Evolutionary conservation across 345 rosid species (phyloP).

Genomic region (Cardamine resedifolia): DNA sequence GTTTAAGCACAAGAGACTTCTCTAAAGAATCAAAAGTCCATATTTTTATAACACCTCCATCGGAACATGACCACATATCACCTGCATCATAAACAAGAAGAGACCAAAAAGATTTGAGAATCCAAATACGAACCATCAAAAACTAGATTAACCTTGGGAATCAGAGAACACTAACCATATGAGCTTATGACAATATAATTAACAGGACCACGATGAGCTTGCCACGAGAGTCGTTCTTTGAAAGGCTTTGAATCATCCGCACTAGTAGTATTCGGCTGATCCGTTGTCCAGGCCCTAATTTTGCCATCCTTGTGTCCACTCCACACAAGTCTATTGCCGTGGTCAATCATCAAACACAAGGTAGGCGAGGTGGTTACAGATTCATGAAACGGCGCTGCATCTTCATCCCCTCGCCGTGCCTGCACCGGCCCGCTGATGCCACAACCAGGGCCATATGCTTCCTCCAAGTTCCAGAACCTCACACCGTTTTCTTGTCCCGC

Average conservation of each 20-base stretch:
- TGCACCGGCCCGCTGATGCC: constrained; percentile 47
- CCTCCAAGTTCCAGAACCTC: constrained; percentile 63
- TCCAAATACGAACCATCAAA: constrained; percentile 1
- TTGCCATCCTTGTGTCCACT: constrained; percentile 89
- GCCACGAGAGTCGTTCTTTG: constrained; percentile 84
- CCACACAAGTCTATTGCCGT: constrained; percentile 66
- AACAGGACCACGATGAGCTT: constrained; percentile 80
- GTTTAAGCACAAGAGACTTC: constrained; percentile 69
- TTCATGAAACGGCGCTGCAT: constrained; percentile 81
- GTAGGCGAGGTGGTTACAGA: constrained; percentile 61
- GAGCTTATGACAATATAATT: constrained; percentile 62
- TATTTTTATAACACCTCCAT: constrained; percentile 65
- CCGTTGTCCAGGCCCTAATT: constrained; percentile 81
- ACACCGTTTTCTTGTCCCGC: constrained; percentile 85
- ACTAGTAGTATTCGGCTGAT: constrained; percentile 34
- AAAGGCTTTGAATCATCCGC: constrained; percentile 44
- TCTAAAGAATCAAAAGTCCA: constrained; percentile 89
- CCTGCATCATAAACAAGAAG: constrained; percentile 44
- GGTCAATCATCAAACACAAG: constrained; percentile 62
- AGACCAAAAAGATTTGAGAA: constrained; percentile 4
- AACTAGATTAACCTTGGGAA: not conserved
- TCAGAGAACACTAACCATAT: constrained; percentile 49
- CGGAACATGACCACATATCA: constrained; percentile 85
- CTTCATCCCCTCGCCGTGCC: constrained; percentile 79
- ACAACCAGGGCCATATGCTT: constrained; percentile 51